Evolutionary conservation across 345 rosid genomes (phyloP).

Genomic region (Kernera saxatilis): DNA sequence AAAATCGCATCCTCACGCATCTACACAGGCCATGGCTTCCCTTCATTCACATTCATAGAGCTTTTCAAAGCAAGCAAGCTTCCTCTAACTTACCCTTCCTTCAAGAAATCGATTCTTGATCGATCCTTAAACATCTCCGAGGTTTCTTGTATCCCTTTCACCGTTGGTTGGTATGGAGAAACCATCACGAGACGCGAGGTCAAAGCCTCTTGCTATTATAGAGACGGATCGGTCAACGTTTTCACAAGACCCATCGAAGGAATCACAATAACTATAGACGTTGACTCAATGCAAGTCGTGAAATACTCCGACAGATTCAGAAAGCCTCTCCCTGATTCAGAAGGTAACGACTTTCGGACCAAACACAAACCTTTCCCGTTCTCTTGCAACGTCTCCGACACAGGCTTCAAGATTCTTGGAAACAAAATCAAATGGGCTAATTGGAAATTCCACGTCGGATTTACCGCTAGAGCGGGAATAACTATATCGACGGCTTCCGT

Average conservation of each 20-base stretch:
- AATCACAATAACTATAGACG: conserved; percentile 46
- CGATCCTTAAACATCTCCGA: conserved; percentile 52
- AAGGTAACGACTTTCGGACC: conserved; percentile 62
- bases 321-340: conserved; percentile 59
- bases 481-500: conserved; percentile 60
- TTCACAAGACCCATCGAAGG: conserved; percentile 72
- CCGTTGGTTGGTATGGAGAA: conserved; percentile 79
- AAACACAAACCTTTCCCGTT: conserved; percentile 23
- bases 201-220: conserved; percentile 45
- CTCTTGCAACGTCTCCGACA: conserved; percentile 34
- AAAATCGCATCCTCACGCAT: conserved; percentile 33
- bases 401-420: conserved; percentile 38
- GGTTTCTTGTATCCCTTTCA: conserved; percentile 63
- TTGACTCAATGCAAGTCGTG: conserved; percentile 51
- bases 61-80: conserved; percentile 41
- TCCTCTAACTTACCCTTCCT: conserved; percentile 41
- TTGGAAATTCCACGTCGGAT: conserved; percentile 78
- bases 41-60: conserved; percentile 52
- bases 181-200: conserved; percentile 39
- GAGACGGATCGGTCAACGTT: conserved; percentile 56
- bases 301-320: conserved; percentile 41
- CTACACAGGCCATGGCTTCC: conserved; percentile 55
- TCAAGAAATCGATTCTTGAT: conserved; percentile 36
- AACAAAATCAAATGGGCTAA: conserved; percentile 54
- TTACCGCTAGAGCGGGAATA: conserved; percentile 52